Conservation (phyloP, 208 protist genomes). For the Leptomonas seymouri region DNA sequence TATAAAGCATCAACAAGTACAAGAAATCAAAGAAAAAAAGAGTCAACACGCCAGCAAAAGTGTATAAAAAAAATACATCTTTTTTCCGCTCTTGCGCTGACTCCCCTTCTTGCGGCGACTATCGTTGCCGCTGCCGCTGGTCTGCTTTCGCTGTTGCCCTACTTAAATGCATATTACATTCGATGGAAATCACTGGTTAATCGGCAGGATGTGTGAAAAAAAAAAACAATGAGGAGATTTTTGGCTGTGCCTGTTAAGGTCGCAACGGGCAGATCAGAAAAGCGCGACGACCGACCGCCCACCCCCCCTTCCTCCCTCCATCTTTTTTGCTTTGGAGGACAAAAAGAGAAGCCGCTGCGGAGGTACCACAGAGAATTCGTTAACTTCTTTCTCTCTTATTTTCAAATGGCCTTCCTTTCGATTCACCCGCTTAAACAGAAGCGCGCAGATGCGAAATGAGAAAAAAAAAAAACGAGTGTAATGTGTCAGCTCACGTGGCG, state of each 20-base stretch:
- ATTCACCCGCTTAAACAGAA: neutral
- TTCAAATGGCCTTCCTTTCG: neutral
- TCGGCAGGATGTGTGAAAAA: slow-evolving; percentile 11
- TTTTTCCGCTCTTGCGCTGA: neutral
- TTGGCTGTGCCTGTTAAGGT: too few relatives aligned
- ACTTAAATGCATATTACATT: slow-evolving; percentile 12
- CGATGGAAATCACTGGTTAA: too few relatives aligned
- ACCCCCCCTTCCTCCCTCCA: neutral
- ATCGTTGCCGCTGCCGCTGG: neutral
- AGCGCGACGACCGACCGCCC: too few relatives aligned
- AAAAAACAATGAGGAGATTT: slow-evolving; percentile 22
- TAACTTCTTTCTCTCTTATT: slow-evolving; percentile 1
- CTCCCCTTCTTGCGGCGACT: neutral
- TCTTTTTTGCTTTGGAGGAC: neutral
- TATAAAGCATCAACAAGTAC: neutral
- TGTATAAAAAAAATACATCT: neutral
- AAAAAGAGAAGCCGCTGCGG: neutral
- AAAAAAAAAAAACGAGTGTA: neutral
- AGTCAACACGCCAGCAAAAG: slow-evolving; percentile 1
- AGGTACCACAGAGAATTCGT: neutral
- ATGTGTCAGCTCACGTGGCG: neutral
- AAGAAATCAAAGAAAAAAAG: slow-evolving; percentile 31
- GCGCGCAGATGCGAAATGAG: neutral
- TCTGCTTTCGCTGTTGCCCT: slow-evolving; percentile 7
- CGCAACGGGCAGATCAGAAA: neutral